Percentiles rank a stretch among this genome's conserved stretches.
phyloP scores from a whole-genome alignment of 2,329 filamentous ascomycete species.

The Onygenales sp. region DNA sequence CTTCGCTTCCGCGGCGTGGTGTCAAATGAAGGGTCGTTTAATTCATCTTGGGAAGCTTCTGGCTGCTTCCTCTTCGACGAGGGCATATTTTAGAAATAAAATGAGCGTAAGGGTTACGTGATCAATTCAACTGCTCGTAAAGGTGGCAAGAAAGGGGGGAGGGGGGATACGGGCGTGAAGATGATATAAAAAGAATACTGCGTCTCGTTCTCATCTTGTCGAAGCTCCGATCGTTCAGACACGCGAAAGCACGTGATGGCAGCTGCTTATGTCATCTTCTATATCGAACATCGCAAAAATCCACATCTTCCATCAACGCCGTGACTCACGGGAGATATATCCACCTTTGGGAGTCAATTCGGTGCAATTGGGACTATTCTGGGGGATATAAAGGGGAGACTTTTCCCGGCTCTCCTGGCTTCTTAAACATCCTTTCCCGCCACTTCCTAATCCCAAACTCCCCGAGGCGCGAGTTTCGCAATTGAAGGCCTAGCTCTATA shows the following conservation, averaged over 20 bases:
- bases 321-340: constrained; percentile 1
- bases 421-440: background rate
- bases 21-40: constrained; percentile 19
- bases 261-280: background rate
- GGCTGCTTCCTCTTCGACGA: constrained; percentile 35
- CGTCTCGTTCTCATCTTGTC: background rate
- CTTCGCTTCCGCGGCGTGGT: constrained; percentile 32
- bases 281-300: background rate
- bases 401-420: background rate
- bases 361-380: background rate
- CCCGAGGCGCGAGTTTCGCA: too few species aligned
- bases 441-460: too few species aligned
- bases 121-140: background rate
- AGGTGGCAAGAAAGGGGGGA: background rate
- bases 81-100: background rate
- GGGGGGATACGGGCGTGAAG: background rate
- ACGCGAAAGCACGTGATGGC: constrained; percentile 5
- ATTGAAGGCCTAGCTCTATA: too few species aligned
- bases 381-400: too few species aligned
- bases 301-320: background rate
- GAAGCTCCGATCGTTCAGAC: background rate
- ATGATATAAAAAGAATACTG: background rate
- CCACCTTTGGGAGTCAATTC: background rate
- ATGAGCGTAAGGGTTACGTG: background rate
- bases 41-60: constrained; percentile 23